A percentile compares a stretch with the other conserved stretches of the same genome.
Evolutionary conservation across 371 early-diverging fungal species (phyloP).

Genomic region (Rhizopus microsporus): DNA sequence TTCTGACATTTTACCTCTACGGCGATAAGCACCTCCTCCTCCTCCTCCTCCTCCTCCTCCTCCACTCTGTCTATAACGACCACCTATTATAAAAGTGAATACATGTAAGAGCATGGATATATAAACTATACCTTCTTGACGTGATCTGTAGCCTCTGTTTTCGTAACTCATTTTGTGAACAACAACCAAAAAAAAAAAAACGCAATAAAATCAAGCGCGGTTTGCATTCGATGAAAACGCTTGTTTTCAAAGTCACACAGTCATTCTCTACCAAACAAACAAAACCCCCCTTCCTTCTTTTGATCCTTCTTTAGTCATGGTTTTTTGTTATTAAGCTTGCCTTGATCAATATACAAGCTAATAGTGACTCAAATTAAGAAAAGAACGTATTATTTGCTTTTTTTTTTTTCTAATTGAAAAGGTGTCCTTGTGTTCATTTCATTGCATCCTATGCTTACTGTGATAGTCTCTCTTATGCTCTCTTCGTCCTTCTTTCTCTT

Average conservation of each 20-base stretch:
- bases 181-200: conserved; percentile 1
- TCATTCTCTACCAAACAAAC: neutral
- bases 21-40: conserved; percentile 21
- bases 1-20: conserved; percentile 15
- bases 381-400: no score
- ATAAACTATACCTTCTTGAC: conserved; percentile 31
- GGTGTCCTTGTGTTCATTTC: no score
- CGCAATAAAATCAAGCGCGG: neutral
- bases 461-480: no score
- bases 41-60: conserved; percentile 24
- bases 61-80: conserved; percentile 5
- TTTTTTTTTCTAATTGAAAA: no score
- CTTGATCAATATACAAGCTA: no score
- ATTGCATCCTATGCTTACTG: no score
- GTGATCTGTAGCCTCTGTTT: conserved; percentile 39
- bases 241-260: neutral
- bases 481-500: no score
- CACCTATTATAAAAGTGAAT: conserved; percentile 1
- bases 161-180: conserved; percentile 36
- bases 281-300: no score
- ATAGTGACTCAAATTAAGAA: no score
- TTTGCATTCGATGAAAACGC: conserved; percentile 1
- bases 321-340: no score
- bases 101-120: neutral
- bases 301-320: no score